Base-by-base conservation (phyloP, 345 rosid genomes). In the Bretschneidera sinensis region DNA sequence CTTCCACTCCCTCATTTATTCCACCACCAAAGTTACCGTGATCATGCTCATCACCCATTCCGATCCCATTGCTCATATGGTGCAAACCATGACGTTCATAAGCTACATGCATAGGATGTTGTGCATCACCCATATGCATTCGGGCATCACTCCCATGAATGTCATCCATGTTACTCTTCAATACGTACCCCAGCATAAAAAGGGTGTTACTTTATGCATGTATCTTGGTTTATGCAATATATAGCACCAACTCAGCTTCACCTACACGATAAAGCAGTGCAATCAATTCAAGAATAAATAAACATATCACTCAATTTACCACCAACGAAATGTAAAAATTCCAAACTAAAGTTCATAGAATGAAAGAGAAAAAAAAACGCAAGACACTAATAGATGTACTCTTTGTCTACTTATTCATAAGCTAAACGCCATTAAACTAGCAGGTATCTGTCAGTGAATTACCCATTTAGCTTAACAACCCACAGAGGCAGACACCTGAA, bases 41-140 rank as follows among this genome's bases (percentile, higher is more conserved):
- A 60, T 73, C 80, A 52, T 51, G 76, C 19, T 69, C 81, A 9
- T 75, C 75, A 6, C 64, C 77, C 80, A 79, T 60, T 51, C 60
- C 66, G 45, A 59, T 62, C 57, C 79, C 82, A 59, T 70, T 74
- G 67, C 65, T 73, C 59, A 79, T 65, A 48, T 70, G 84, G 21
- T 73, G 79, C 70, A 76, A 57, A 21, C 64, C 75, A 63, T 74
- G 81, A 51, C 73, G 79, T 21, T 70, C 76, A 61, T 81, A 77
- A 17, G 71, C 82, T 59, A 74, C 68, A 48, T 69, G 74, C 74
- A 82, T 55, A 14, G 75, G 58, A 58, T 73, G 79, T 61, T 75
- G 81, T 34, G 64, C 74, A 55, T 71, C 88, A 52, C 60, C 62
- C 57, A 75, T 71, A 56, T 79, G 81, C 81, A 75, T 63, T 4